Evolutionary conservation across 1,139 yeast genomes (phyloP), one percentile per base, ranked within the genome.

Genomic region (Tardiomyces depauwii): DNA sequence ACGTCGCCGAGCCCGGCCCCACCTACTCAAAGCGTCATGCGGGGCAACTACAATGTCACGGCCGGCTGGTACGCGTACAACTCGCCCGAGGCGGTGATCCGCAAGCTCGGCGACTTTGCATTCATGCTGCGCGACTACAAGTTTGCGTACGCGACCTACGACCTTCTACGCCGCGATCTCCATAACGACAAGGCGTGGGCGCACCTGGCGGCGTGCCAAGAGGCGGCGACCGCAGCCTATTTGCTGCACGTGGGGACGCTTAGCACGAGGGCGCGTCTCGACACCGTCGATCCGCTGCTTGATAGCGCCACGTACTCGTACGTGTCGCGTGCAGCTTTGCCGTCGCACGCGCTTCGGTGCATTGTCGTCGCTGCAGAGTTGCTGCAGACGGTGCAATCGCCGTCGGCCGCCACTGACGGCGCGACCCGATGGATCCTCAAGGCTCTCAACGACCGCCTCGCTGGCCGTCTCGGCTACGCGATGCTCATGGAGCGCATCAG

Each of bases 31-130:
- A 42, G 40, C 39, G 43, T 42, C 48, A 40, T 40, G 21, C 47
- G 48, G 30, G 55, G 60, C 18, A 61, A 62, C 46, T 70, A 60
- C 49, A 77, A 77, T 56, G 55, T 70, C 21, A 63, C 62, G n/a
- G 72, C 71, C 30, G 76, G 75, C 36, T 77, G 68, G 50, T 85
- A 84, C 60, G 67, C 73, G 46, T 75, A 76, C 43, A 66, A 78
- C 1, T 72, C 89, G 0, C 76, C 83, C 0, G 96, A 88, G 57
- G 86, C 87, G 55, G 73, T 77, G 43, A 71, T 88, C 32, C 69
- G 97, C 44, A 83, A 84, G 58, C 67, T 91, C 40, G 97, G 95
- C 0, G 98, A 91, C 62, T 87, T 95, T 87, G 80, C 91, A 7
- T 77, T 91, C 55, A 85, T 91, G 77, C 67, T 89, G 21, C 77